Base-by-base conservation (phyloP, 2,329 filamentous ascomycete species). In the Diaporthe aspalathi region DNA sequence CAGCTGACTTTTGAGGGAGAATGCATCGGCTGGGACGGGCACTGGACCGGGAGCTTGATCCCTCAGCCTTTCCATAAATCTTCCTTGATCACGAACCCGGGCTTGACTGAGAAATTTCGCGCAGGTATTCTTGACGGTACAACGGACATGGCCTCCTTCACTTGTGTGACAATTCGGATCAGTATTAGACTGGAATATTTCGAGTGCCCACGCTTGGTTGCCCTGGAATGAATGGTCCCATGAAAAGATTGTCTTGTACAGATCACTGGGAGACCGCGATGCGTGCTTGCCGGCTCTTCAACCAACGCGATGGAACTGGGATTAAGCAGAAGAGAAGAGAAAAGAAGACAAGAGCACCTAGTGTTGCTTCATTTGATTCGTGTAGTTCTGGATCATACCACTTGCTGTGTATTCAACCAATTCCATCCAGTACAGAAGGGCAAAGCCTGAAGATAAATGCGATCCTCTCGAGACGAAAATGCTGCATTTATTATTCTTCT, bases 21-120 rank as follows among this genome's bases (percentile, higher is more conserved):
- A n/a, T 65, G 57, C 43, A 63, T 35, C 5, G 32, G 32, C 35
- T 11, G 35, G 60, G 45, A 40, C 27, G 60, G 60, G 60, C n/a
- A 65, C 20, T 63, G 35, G 24, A 35, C 1, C 45, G 16, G 43
- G 27, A 22, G 11, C 14, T 16, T 14, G 24, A 35, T 6, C 32
- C 50, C 9, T 38, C 24, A 17, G 20, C n/a, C 14, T 24, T 35
- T 60, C 9, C 35, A 22, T 17, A 6, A 49, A 2, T 45, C 16
- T 32, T 16, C n/a, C 27, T 49, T 16, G 3, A 8, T 8, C 35
- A 38, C 11, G 14, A 7, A 47, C 9, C 35, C 35, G 12, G 35
- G 35, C 35, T 38, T 12, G 35, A 12, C 5, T 11, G 7, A 8
- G 57, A 4, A 9, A 24, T 17, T 40, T 45, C 24, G 17, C 4